Evolutionary conservation across 805 yeast species (phyloP).

Genomic region (Pichia phayaonensis): DNA sequence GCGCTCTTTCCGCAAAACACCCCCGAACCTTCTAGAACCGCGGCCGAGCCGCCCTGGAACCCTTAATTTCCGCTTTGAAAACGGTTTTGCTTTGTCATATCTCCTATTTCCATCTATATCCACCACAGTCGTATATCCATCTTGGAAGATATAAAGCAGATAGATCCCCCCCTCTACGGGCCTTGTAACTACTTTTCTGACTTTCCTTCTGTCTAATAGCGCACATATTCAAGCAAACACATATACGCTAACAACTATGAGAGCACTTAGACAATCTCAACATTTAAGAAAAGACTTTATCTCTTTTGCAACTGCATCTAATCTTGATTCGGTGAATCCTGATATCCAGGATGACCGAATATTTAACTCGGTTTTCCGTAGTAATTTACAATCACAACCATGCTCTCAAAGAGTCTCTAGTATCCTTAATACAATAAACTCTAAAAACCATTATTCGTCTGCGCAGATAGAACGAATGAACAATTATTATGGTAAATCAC

Average conservation of each 20-base stretch:
- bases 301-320: not conserved
- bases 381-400: not conserved
- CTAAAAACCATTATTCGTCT: not conserved
- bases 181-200: no score
- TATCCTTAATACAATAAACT: not conserved
- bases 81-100: not conserved
- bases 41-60: not conserved
- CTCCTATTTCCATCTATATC: not conserved
- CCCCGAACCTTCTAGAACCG: not conserved
- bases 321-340: not conserved
- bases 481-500: conserved; percentile 2
- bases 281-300: not conserved
- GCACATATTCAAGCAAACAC: not conserved
- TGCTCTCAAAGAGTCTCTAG: not conserved
- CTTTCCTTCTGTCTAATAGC: no score
- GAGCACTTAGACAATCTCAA: conserved; percentile 1
- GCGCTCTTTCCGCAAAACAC: not conserved
- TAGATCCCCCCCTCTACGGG: not conserved
- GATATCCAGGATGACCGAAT: conserved; percentile 1
- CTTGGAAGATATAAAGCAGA: not conserved
- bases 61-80: not conserved
- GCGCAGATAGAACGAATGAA: conserved; percentile 22
- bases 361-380: not conserved
- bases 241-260: not conserved
- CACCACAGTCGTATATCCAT: not conserved